Conservation (phyloP, 2,329 filamentous ascomycete species). For the Fusarium mundagurra region DNA sequence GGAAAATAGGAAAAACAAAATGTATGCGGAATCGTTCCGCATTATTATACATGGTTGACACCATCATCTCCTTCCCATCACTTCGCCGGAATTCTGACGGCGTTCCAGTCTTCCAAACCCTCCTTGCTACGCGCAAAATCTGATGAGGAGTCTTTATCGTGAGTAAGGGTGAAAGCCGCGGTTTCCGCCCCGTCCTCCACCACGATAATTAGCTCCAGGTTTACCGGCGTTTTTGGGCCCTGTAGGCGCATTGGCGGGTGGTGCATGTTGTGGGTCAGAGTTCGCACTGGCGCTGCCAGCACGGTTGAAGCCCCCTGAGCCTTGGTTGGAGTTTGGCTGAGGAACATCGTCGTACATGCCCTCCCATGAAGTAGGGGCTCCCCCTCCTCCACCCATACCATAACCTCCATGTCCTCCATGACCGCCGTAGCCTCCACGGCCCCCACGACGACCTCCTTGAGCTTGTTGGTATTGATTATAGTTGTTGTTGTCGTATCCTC, state of each 20-base stretch:
- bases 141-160: conserved; percentile 38
- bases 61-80: background rate
- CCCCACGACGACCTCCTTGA: conserved; percentile 45
- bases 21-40: conserved; percentile 3
- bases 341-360: conserved; percentile 98
- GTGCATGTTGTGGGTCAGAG: conserved; percentile 56
- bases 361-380: conserved; percentile 88
- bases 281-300: conserved; percentile 55
- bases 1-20: background rate
- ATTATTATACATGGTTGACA: conserved; percentile 17
- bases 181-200: conserved; percentile 80
- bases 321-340: conserved; percentile 72
- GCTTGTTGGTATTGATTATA: conserved; percentile 55
- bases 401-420: conserved; percentile 46
- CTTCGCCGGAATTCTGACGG: conserved; percentile 4
- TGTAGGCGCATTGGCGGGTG: conserved; percentile 76
- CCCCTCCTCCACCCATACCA: conserved; percentile 55
- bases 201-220: conserved; percentile 92
- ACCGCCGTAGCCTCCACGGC: conserved; percentile 45
- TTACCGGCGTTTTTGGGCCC: conserved; percentile 95
- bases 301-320: conserved; percentile 51
- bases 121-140: background rate
- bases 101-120: background rate
- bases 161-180: conserved; percentile 84
- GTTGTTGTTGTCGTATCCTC: conserved; percentile 46